Percentiles rank a stretch among this genome's conserved stretches.
These are phyloP conservation scores for Chaetoceros muelleri DNA, from an alignment of 108 stramenopile genomes.

Conservation along the genomic window DNA sequence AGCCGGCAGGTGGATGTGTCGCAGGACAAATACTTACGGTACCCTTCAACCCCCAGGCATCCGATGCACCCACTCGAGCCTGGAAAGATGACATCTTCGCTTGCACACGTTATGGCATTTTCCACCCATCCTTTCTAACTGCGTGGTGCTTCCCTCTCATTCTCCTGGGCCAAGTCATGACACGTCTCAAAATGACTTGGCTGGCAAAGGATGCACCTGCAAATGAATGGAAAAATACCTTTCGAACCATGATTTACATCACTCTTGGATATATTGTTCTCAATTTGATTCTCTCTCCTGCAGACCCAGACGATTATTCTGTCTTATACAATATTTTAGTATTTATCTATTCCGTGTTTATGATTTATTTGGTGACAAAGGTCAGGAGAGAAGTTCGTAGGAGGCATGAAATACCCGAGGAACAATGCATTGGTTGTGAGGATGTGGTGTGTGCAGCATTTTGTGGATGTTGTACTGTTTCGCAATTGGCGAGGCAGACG, in stretches of 20 bases:
- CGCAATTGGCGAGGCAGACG: constrained; percentile 29
- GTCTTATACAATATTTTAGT: background rate
- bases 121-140: constrained; percentile 21
- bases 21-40: constrained; percentile 24
- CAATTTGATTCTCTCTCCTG: background rate
- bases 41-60: constrained; percentile 8
- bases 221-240: constrained; percentile 13
- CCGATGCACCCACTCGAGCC: background rate
- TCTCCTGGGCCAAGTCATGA: constrained; percentile 25
- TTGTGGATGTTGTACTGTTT: constrained; percentile 22
- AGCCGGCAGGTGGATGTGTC: constrained; percentile 27
- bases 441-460: constrained; percentile 22
- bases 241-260: constrained; percentile 9
- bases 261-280: constrained; percentile 1
- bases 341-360: background rate
- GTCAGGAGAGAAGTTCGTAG: constrained; percentile 10
- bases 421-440: constrained; percentile 10
- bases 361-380: constrained; percentile 1
- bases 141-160: constrained; percentile 24
- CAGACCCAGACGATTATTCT: background rate
- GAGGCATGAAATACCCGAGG: constrained; percentile 16
- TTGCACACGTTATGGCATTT: constrained; percentile 20
- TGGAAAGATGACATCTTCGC: constrained; percentile 19
- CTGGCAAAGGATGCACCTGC: constrained; percentile 7
- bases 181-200: constrained; percentile 26